A percentile compares a stretch with the other conserved stretches of the same genome.
These are phyloP conservation scores for Hanseniaspora sp. DNA, from an alignment of 1,139 yeast species.

Conservation along the genomic window DNA sequence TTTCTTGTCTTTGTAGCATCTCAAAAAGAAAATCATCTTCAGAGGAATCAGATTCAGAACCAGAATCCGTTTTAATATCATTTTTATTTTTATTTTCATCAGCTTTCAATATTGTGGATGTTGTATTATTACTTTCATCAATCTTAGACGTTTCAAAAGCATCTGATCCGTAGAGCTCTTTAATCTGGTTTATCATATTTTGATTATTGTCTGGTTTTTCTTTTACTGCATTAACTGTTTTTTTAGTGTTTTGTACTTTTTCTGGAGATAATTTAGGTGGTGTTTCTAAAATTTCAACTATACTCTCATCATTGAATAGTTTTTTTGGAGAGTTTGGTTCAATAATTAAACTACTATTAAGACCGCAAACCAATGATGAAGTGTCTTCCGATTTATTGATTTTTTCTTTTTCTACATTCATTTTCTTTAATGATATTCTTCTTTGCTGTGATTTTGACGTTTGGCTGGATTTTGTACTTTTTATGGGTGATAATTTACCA, in stretches of 20 bases:
- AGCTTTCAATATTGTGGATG: background rate
- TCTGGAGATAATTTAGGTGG: background rate
- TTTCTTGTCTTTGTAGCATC: background rate
- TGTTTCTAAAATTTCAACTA: background rate
- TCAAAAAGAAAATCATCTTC: conserved; percentile 9
- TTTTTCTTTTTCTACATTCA: background rate
- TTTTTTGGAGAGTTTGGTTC: background rate
- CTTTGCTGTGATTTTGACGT: background rate
- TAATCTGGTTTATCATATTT: background rate
- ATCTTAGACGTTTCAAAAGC: background rate
- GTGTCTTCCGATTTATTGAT: background rate
- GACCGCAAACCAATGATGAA: background rate
- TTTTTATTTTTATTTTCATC: background rate
- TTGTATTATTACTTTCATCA: background rate
- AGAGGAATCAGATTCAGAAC: background rate
- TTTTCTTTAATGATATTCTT: background rate
- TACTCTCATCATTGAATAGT: background rate
- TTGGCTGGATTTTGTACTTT: background rate
- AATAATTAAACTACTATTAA: background rate
- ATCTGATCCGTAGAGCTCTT: conserved; percentile 1
- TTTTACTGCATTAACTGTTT: background rate
- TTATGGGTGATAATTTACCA: background rate
- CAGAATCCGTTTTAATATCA: background rate
- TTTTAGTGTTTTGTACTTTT: background rate
- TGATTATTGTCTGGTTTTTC: background rate